A percentile compares a stretch with the other conserved stretches of the same genome.
These are phyloP conservation scores for Corymbia maculata DNA, from an alignment of 345 rosid genomes.

Conservation along the genomic window DNA sequence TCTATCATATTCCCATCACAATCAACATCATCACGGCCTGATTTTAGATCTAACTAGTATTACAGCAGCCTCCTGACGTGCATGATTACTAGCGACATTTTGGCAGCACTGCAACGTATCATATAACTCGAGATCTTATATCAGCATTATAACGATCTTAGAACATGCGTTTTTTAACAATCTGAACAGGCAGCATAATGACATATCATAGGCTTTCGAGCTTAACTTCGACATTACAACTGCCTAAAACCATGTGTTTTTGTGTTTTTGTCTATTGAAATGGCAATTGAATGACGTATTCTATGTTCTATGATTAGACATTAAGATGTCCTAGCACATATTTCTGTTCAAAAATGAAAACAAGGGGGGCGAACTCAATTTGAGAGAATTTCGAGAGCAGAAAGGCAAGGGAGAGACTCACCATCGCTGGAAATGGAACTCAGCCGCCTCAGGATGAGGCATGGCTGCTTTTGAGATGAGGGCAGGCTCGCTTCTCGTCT, in stretches of 20 bases:
- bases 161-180: background rate
- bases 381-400: background rate
- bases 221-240: background rate
- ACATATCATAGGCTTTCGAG: background rate
- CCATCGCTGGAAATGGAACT: background rate
- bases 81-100: background rate
- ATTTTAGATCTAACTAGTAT: background rate
- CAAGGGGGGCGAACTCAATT: background rate
- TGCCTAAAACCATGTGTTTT: background rate
- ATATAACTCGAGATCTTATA: background rate
- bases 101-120: background rate
- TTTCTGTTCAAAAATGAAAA: background rate
- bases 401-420: background rate
- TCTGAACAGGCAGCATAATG: background rate
- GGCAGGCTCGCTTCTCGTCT: background rate
- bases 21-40: background rate
- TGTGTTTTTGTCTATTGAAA: background rate
- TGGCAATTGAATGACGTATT: background rate
- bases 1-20: background rate
- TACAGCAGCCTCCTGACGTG: background rate
- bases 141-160: background rate
- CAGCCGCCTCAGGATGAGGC: background rate
- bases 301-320: background rate
- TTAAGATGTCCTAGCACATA: background rate
- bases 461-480: background rate